A percentile compares a stretch with the other conserved stretches of the same genome.
Evolutionary conservation across 2,329 filamentous ascomycete genomes (phyloP).

Genomic region (Basipetospora chlamydospora): DNA sequence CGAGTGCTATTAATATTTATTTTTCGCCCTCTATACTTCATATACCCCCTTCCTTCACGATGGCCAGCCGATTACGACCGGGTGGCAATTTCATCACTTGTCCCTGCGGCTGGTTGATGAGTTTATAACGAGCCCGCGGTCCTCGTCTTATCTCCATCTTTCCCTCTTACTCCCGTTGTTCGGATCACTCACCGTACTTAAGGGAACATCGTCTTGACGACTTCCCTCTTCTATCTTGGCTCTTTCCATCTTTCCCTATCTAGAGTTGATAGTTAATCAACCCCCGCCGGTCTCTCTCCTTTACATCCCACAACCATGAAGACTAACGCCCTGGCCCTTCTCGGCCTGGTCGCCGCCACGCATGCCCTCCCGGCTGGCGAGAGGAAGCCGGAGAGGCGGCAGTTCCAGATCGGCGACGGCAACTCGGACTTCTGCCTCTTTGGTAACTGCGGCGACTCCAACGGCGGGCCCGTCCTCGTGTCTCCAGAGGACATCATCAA

Average conservation of each 20-base stretch:
- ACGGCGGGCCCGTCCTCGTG: not conserved
- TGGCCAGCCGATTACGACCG: conserved; percentile 3
- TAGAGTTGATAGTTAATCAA: no score
- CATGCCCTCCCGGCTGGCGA: conserved; percentile 5
- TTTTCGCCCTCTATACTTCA: no score
- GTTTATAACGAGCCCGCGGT: conserved; percentile 3
- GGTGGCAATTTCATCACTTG: not conserved
- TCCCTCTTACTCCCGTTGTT: not conserved
- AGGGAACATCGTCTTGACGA: no score
- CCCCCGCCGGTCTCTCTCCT: no score
- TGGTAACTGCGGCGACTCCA: not conserved
- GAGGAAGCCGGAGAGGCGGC: conserved; percentile 1
- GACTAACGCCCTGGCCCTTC: conserved; percentile 1
- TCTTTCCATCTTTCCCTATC: no score
- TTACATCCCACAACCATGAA: not conserved
- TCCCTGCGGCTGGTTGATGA: not conserved
- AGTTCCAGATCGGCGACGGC: not conserved
- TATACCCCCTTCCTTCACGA: not conserved
- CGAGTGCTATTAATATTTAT: no score
- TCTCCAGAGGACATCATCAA: not conserved
- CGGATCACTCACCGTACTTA: no score
- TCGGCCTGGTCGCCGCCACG: conserved; percentile 3
- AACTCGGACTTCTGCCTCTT: conserved; percentile 1
- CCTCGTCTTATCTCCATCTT: not conserved
- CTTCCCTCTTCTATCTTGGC: no score